Evolutionary conservation across 768 basidiomycete genomes (phyloP).

Genomic region (Lactarius hengduanensis): DNA sequence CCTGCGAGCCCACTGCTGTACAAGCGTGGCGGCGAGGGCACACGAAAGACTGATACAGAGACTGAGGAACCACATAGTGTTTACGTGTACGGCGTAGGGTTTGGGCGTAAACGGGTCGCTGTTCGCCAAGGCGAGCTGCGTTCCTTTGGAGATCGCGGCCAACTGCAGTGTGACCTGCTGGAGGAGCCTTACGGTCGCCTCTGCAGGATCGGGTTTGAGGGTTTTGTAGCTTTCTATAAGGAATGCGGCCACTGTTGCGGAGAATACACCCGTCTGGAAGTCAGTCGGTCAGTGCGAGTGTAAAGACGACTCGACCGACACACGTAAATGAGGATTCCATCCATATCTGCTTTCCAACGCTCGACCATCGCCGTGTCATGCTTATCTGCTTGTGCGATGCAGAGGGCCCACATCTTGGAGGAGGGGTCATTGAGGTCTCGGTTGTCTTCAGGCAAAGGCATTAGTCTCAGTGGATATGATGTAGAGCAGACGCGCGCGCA

Average conservation of each 20-base stretch:
- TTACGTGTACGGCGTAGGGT: slow-evolving; percentile 14
- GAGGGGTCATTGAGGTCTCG: slow-evolving; percentile 7
- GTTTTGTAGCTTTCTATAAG: slow-evolving; percentile 26
- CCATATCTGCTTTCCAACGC: slow-evolving; percentile 23
- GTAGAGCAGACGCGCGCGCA: background rate
- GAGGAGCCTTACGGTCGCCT: background rate
- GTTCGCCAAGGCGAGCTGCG: background rate
- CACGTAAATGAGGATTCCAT: slow-evolving; percentile 26
- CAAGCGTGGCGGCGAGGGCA: slow-evolving; percentile 20
- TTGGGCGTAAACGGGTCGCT: background rate
- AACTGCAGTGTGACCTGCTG: slow-evolving; percentile 17
- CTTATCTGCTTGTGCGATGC: slow-evolving; percentile 6
- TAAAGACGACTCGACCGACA: background rate
- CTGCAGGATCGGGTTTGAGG: slow-evolving; percentile 22
- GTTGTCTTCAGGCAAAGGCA: background rate
- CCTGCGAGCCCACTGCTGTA: slow-evolving; percentile 23
- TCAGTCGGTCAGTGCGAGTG: too few relatives aligned
- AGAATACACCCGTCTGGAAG: slow-evolving; percentile 25
- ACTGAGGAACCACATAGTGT: slow-evolving; percentile 28
- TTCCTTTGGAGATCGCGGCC: slow-evolving; percentile 13
- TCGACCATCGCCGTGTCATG: slow-evolving; percentile 12
- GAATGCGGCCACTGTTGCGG: slow-evolving; percentile 27
- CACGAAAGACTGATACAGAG: slow-evolving; percentile 17
- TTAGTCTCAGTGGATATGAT: background rate
- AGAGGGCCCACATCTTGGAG: slow-evolving; percentile 24